These are phyloP conservation scores for Coemansia sp. DNA, from an alignment of 192 early-diverging fungal species.

Conservation along the genomic window DNA sequence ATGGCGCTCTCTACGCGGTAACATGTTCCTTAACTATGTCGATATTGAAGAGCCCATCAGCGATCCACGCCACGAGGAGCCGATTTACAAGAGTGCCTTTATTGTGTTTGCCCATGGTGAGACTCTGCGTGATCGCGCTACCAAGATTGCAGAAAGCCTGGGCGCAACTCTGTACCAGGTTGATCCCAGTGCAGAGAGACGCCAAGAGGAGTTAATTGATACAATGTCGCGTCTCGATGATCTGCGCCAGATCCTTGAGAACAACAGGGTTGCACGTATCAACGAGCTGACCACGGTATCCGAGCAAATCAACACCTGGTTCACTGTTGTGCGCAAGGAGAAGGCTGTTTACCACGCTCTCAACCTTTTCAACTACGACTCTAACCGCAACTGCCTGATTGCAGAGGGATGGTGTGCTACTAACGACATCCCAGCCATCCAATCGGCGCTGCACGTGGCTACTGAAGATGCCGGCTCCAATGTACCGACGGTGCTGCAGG, in stretches of 20 bases:
- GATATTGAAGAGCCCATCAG: slow-evolving; percentile 94
- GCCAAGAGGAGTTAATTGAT: slow-evolving; percentile 77
- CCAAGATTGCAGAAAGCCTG: slow-evolving; percentile 90
- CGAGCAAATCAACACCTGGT: slow-evolving; percentile 85
- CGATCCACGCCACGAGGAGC: slow-evolving; percentile 85
- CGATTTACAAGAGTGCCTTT: slow-evolving; percentile 95
- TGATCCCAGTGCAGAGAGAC: slow-evolving; percentile 77
- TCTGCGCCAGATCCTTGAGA: slow-evolving; percentile 76
- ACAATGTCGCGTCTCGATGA: slow-evolving; percentile 88
- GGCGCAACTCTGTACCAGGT: slow-evolving; percentile 94
- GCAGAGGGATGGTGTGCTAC: slow-evolving; percentile 98
- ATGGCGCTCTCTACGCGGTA: slow-evolving; percentile 96
- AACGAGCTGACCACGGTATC: slow-evolving; percentile 83
- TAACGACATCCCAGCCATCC: slow-evolving; percentile 75
- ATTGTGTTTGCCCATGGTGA: slow-evolving; percentile 97
- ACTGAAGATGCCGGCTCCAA: slow-evolving; percentile 86
- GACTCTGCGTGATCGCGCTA: slow-evolving; percentile 85
- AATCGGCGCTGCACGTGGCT: slow-evolving; percentile 79
- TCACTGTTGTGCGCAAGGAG: slow-evolving; percentile 90
- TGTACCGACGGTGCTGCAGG: slow-evolving; percentile 84
- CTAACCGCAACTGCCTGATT: slow-evolving; percentile 88
- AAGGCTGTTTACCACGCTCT: slow-evolving; percentile 97
- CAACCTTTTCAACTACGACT: slow-evolving; percentile 95
- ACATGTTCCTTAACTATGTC: slow-evolving; percentile 92
- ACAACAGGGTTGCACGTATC: slow-evolving; percentile 78